A percentile compares a stretch with the other conserved stretches of the same genome.
Conservation (phyloP, 192 early-diverging fungal genomes). For the Rhizophagus sp. region DNA sequence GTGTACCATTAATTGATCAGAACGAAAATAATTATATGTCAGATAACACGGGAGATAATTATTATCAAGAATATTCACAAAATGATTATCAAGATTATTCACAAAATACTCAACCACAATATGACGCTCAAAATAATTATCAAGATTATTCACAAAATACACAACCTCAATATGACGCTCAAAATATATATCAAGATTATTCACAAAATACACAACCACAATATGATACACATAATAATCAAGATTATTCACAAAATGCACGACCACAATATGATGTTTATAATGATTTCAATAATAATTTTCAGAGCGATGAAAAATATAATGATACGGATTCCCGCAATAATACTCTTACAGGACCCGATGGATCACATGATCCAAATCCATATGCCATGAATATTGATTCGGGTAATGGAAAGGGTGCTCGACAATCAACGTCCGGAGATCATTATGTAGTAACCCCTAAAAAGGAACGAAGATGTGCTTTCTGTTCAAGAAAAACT, state of each 20-base stretch:
- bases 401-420: neutral
- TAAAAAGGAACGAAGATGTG: conserved; percentile 4
- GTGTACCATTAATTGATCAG: conserved; percentile 9
- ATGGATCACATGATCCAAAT: neutral
- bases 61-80: neutral
- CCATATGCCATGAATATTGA: neutral
- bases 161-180: neutral
- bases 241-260: neutral
- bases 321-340: neutral
- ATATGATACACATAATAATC: too few species aligned
- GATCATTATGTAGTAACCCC: neutral
- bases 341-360: neutral
- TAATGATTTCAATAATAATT: conserved; percentile 6
- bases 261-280: conserved; percentile 2
- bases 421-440: neutral
- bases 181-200: neutral
- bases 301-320: neutral
- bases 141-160: neutral
- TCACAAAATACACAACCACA: neutral
- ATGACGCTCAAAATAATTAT: neutral
- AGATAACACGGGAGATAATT: neutral
- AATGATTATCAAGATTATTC: neutral
- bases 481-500: conserved; percentile 21
- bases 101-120: neutral
- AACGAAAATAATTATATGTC: neutral